phyloP scores from a whole-genome alignment of 768 basidiomycete species.

The Tricholoma terreum region DNA sequence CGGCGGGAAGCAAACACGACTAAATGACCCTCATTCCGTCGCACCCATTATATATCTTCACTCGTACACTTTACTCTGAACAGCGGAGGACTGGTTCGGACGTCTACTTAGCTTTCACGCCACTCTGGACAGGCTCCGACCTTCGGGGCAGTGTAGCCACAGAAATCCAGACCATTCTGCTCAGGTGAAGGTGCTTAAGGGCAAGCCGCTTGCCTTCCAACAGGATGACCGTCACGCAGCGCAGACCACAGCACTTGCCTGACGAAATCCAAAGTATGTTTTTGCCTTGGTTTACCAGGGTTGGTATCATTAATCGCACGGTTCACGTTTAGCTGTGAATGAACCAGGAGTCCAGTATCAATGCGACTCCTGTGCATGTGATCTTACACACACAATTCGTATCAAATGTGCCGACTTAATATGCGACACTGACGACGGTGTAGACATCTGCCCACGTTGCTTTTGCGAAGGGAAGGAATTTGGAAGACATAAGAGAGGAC shows the following conservation, averaged over 20 bases:
- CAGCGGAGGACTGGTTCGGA: neutral
- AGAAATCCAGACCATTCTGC: neutral
- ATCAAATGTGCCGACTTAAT: conserved; percentile 90
- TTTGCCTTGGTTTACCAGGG: neutral
- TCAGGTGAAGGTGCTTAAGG: neutral
- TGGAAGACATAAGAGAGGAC: conserved; percentile 76
- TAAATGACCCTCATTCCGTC: neutral
- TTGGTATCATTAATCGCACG: neutral
- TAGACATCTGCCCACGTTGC: conserved; percentile 91
- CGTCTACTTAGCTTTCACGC: neutral
- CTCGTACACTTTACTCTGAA: neutral
- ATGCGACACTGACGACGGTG: conserved; percentile 65
- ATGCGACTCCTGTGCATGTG: conserved; percentile 81
- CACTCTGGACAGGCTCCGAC: neutral
- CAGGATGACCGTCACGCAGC: conserved; percentile 62
- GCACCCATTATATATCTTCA: neutral
- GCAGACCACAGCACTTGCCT: conserved; percentile 59
- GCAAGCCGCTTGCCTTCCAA: neutral
- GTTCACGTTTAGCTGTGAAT: conserved; percentile 51
- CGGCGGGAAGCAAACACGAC: neutral
- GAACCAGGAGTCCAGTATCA: conserved; percentile 82
- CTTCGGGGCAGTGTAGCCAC: neutral
- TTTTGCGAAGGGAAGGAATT: conserved; percentile 93
- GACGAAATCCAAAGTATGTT: conserved; percentile 63
- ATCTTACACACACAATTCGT: conserved; percentile 94